Evolutionary conservation across 805 yeast genomes (phyloP), one percentile per base, ranked within the genome.

Genomic region (Metschnikowia peoriensis): DNA sequence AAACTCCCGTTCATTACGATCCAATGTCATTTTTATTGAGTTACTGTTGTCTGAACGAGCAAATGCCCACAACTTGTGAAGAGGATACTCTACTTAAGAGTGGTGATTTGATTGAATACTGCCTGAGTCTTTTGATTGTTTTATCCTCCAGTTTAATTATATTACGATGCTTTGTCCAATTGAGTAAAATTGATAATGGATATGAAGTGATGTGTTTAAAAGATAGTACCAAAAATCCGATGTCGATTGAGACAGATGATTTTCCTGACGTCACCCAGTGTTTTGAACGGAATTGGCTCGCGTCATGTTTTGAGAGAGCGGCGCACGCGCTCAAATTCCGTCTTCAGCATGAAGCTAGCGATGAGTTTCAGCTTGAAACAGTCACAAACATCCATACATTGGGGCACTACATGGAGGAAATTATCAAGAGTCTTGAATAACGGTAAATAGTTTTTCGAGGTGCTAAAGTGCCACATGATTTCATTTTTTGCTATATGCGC

Each of bases 81-180:
- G 48, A 54, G 22, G 58, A 58, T 7, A 48, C 62, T 2, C 61
- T 68, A 63, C 39, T 57, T 28, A 63, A 64, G 47, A 60, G 53
- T 27, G 58, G 61, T 10, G 61, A 61, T 28, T 57, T 56, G 38
- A 42, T 61, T 10, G 47, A 62, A 38, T 49, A 53, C 8, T 47
- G 56, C 8, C 56, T 61, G 17, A 52, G 65, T 43, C 52, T 58
- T 6, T 44, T 61, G 22, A 38, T 66, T 28, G 50, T 58, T 5
- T 44, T 64, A 11, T 17, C 62, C 28, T 49, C 62, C 12, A 63
- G 63, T 45, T 53, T 65, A 37, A 53, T 61, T 4, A 56, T 65
- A 12, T 50, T 64, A 61, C 52, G 42, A 40, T 59, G 46, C 28
- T 51, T 51, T 27, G 48, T 47, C n/a, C 39, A 51, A 40, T 27